Conservation (phyloP, 371 early-diverging fungal genomes). For the Rhizopus delemar region DNA sequence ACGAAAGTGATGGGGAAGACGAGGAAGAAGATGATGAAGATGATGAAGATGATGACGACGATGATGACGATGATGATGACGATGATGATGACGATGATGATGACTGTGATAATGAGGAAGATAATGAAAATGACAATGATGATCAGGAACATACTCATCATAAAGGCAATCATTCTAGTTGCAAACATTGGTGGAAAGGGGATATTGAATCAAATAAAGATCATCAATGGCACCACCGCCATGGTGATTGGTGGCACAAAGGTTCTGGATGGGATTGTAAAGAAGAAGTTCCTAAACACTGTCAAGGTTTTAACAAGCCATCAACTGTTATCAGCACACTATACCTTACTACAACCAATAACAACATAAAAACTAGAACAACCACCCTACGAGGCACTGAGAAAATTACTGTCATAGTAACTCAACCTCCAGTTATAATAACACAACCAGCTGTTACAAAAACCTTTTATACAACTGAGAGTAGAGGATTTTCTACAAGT, state of each 20-base stretch:
- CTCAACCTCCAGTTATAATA: neutral
- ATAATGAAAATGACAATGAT: conserved; percentile 31
- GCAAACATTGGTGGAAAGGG: conserved; percentile 2
- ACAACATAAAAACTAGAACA: neutral
- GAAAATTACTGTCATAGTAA: neutral
- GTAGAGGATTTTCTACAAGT: neutral
- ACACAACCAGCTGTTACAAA: neutral
- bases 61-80: conserved; percentile 27
- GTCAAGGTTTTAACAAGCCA: neutral
- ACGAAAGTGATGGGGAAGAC: neutral
- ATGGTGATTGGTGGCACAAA: conserved; percentile 1
- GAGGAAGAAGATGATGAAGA: neutral
- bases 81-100: conserved; percentile 26
- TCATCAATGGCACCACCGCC: neutral
- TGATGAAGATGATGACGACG: conserved; percentile 25
- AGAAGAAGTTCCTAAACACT: neutral
- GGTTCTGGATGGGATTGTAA: conserved; percentile 5
- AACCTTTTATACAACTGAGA: neutral
- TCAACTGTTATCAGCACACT: neutral
- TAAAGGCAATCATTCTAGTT: neutral
- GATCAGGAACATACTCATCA: conserved; percentile 15
- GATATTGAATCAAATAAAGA: conserved; percentile 2
- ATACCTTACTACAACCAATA: neutral
- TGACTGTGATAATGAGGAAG: conserved; percentile 6
- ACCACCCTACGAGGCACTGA: neutral